These are phyloP conservation scores for Solanum appendiculatum DNA, from an alignment of 257 asterid genomes.

Conservation along the genomic window DNA sequence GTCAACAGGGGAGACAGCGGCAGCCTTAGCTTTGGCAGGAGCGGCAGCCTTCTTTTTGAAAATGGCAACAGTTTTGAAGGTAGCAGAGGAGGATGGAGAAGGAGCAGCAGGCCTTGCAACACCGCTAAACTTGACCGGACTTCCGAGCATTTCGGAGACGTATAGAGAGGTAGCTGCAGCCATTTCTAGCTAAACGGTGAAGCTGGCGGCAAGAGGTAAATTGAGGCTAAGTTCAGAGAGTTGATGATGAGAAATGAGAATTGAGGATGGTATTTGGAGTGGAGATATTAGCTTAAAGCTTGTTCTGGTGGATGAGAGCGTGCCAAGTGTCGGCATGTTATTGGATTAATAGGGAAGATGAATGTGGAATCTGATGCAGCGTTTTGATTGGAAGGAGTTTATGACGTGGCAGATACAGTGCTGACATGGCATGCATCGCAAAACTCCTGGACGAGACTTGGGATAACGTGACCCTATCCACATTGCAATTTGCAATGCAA, in stretches of 20 bases:
- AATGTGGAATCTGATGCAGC: constrained; percentile 38
- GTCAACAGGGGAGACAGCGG: constrained; percentile 32
- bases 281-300: constrained; percentile 24
- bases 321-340: constrained; percentile 32
- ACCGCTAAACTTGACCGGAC: constrained; percentile 41
- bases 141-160: constrained; percentile 70
- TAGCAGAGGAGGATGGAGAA: constrained; percentile 37
- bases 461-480: constrained; percentile 33
- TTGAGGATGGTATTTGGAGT: background rate
- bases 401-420: constrained; percentile 34
- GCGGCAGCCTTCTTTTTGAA: constrained; percentile 62
- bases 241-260: constrained; percentile 1
- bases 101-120: constrained; percentile 57
- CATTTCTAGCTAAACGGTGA: constrained; percentile 18
- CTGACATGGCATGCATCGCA: constrained; percentile 28
- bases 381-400: constrained; percentile 26
- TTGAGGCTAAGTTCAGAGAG: background rate
- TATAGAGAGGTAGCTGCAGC: constrained; percentile 62
- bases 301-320: constrained; percentile 50
- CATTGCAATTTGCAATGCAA: background rate
- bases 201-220: background rate
- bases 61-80: constrained; percentile 71
- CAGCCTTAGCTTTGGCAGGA: constrained; percentile 46
- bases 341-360: constrained; percentile 18
- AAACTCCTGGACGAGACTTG: constrained; percentile 12